Percentiles rank a stretch among this genome's conserved stretches.
Evolutionary conservation across 495 filamentous ascomycete genomes (phyloP).

Genomic region (Penicillium coffeae): DNA sequence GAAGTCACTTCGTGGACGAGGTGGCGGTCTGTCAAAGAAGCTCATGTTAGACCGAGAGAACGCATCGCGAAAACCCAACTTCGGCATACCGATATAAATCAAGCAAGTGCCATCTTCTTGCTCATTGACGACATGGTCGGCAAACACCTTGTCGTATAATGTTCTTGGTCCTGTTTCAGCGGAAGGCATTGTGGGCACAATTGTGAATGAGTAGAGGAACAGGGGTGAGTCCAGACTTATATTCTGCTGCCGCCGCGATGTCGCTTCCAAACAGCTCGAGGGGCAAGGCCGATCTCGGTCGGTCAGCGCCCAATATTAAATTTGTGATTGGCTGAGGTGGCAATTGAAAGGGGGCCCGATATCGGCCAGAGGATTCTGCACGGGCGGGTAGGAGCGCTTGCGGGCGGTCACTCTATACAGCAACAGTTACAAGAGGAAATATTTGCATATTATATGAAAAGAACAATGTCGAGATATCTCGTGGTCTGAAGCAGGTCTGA

Average conservation of each 20-base stretch:
- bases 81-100: conserved; percentile 76
- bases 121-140: conserved; percentile 89
- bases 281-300: conserved; percentile 42
- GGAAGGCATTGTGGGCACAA: conserved; percentile 64
- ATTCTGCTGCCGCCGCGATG: conserved; percentile 39
- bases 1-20: conserved; percentile 98
- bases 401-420: conserved; percentile 13
- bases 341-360: conserved; percentile 11
- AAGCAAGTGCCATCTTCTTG: conserved; percentile 87
- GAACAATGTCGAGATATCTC: no score
- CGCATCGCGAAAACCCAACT: background rate
- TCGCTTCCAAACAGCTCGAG: conserved; percentile 36
- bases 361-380: conserved; percentile 15
- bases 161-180: conserved; percentile 75
- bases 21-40: conserved; percentile 64
- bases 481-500: no score
- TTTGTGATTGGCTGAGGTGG: conserved; percentile 26
- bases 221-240: conserved; percentile 20
- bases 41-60: background rate
- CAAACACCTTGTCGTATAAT: conserved; percentile 97
- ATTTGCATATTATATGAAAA: no score
- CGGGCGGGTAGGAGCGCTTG: conserved; percentile 23
- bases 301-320: conserved; percentile 35
- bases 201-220: conserved; percentile 12
- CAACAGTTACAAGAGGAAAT: no score